phyloP scores from a whole-genome alignment of 192 early-diverging fungal species.

The Spinellus fusiger region DNA sequence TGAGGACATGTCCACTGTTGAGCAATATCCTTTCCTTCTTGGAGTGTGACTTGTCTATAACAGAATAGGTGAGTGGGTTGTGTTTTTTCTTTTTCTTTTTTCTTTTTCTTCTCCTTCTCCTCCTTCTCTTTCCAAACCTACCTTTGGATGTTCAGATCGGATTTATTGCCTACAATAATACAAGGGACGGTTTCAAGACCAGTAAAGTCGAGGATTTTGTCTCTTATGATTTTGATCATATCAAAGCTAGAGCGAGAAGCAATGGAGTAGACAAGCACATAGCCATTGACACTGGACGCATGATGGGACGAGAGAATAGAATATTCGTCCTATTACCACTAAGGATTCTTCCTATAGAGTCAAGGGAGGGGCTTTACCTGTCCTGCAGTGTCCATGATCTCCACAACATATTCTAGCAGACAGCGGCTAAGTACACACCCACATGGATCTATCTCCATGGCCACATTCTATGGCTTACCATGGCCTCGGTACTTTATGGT shows the following conservation, averaged over 20 bases:
- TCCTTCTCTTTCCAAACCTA: no score
- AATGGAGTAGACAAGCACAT: slow-evolving; percentile 92
- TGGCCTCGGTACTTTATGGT: slow-evolving; percentile 73
- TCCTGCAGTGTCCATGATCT: slow-evolving; percentile 95
- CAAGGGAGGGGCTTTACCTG: slow-evolving; percentile 58
- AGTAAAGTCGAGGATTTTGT: slow-evolving; percentile 90
- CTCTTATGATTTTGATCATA: slow-evolving; percentile 81
- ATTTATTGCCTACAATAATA: slow-evolving; percentile 91
- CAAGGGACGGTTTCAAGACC: slow-evolving; percentile 87
- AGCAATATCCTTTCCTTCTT: slow-evolving; percentile 79
- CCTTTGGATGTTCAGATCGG: slow-evolving; percentile 72
- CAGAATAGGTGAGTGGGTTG: background rate
- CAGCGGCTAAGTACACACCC: no score
- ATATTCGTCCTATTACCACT: slow-evolving; percentile 70
- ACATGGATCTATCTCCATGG: background rate
- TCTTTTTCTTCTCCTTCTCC: background rate
- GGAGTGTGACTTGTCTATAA: slow-evolving; percentile 63
- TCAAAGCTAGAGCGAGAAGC: slow-evolving; percentile 82
- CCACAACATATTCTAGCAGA: slow-evolving; percentile 80
- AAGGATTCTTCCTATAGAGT: background rate
- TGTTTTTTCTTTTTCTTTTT: background rate
- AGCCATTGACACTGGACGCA: slow-evolving; percentile 88
- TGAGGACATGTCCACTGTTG: slow-evolving; percentile 78
- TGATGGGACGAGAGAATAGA: slow-evolving; percentile 90
- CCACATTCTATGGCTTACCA: slow-evolving; percentile 8